Base-by-base conservation (phyloP, 1,284 basidiomycete species). In the Chiua sp. region DNA sequence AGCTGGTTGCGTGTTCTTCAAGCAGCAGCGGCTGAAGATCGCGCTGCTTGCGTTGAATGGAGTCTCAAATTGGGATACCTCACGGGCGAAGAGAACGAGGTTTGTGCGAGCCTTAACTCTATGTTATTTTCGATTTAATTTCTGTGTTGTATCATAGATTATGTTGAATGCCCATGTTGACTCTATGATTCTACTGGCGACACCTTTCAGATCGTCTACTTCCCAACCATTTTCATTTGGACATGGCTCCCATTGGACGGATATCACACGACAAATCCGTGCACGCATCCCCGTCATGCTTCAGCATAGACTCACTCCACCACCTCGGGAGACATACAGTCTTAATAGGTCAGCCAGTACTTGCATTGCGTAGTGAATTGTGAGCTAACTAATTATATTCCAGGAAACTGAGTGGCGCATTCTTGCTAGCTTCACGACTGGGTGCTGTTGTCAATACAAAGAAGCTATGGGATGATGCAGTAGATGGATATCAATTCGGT, bases 241-340 rank as follows among this genome's bases (percentile, higher is more conserved):
- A 1, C 79, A 85, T 30, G 86, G 80, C 11, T 81, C 86, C 10
- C 65, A 61, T n/a, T 92, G 90, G 89, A 76, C 83, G 44, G 78
- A 83, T 12, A 89, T 93, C 65, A 94, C 94, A 0, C 79, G 82
- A 15, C 79, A 87, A 62, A 94, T 97, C 59, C 83, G 93, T 30
- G 84, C 81, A 3, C 85, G 89, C 53, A 98, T 99, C 60, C 97
- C 97, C 4, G 80, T 93, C 56, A 98, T 99, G 95, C 82, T 99
- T 57, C 80, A 87, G 66, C 84, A 98, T 70, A 83, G 96, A 51
- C 82, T 97, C 30, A 96, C 94, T 3, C 97, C 97, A 0, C 97
- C 97, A 2, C 97, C 97, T 0, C 80, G 86, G 60, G 96, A 98
- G 78, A 98, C 97, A 2, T 98, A 98, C 75, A 94, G 91, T 72